Evolutionary conservation across 441 rosid genomes (phyloP), one percentile per base, ranked within the genome.

Genomic region (California macrophylla): DNA sequence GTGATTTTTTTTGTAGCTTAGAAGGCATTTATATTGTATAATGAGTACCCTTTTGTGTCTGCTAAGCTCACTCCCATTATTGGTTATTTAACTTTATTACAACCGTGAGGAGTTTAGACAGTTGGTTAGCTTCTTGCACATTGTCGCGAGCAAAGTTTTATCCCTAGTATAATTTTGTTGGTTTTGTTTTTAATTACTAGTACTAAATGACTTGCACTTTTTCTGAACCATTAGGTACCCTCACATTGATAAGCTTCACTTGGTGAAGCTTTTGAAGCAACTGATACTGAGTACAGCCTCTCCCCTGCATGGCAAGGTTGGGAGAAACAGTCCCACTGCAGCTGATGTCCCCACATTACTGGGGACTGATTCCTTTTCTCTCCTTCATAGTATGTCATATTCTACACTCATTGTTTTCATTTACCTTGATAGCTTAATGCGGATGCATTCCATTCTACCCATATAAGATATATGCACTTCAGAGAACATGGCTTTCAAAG

Each of bases 221-320:
- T 74, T 75, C 45, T 69, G n/a, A 69, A 75, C 77, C 62, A 71
- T 80, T 80, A 96, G 99, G 92, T 85, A 89, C 79, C 89, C 92
- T 74, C 97, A 96, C 78, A 75, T 96, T 75, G 89, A 81, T 80
- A 87, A 80, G 67, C 90, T 85, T 78, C 99, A 96, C 86, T 83
- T 96, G 87, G 90, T 89, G 64, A 86, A 89, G 87, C 99, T 96
- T 78, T 75, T 96, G 85, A 93, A 85, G 87, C 92, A 93, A 82
- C 84, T 96, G 73, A 80, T 93, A 76, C 75, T 73, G 69, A 86
- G 81, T 71, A 79, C 85, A 58, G 80, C 89, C 68, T 78, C 83
- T 75, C 82, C 86, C 42, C 77, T 85, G 34, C 84, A 73, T 70
- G 84, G 80, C 74, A 67, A 80, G 66, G 70, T 74, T 79, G 85